These are phyloP conservation scores for Lycium barbarum DNA, from an alignment of 257 asterid genomes.

Conservation along the genomic window DNA sequence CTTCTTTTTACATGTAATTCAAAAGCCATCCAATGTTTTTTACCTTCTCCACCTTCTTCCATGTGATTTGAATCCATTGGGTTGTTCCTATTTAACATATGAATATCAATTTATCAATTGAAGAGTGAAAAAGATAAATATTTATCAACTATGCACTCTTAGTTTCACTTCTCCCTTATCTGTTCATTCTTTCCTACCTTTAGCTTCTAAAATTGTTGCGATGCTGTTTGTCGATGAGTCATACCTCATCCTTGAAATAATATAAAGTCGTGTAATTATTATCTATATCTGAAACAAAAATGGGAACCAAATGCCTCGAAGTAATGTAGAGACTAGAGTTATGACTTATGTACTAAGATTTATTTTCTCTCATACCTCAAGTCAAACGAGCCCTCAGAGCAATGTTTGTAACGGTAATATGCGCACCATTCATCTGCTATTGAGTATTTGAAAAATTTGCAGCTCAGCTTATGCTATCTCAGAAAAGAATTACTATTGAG, in stretches of 20 bases:
- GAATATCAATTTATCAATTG: no score
- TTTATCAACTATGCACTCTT: no score
- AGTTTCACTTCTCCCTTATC: no score
- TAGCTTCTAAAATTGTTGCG: no score
- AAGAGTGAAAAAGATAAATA: no score
- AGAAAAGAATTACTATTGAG: not conserved
- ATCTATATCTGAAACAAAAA: constrained; percentile 10
- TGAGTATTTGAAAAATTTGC: not conserved
- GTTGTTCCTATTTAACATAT: no score
- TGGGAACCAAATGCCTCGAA: not conserved
- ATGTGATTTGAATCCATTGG: no score
- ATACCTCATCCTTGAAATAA: not conserved
- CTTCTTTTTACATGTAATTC: not conserved
- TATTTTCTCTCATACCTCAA: not conserved
- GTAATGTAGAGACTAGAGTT: not conserved
- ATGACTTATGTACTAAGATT: not conserved
- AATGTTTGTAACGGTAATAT: constrained; percentile 4
- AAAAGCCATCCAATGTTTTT: not conserved
- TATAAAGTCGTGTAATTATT: not conserved
- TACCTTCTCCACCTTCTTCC: no score
- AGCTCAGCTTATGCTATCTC: not conserved
- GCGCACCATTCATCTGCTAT: not conserved
- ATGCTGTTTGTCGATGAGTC: no score
- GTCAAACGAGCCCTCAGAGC: not conserved
- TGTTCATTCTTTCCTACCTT: no score